Conservation (phyloP, 2,329 filamentous ascomycete genomes). For the Aspergillus fischeri region DNA sequence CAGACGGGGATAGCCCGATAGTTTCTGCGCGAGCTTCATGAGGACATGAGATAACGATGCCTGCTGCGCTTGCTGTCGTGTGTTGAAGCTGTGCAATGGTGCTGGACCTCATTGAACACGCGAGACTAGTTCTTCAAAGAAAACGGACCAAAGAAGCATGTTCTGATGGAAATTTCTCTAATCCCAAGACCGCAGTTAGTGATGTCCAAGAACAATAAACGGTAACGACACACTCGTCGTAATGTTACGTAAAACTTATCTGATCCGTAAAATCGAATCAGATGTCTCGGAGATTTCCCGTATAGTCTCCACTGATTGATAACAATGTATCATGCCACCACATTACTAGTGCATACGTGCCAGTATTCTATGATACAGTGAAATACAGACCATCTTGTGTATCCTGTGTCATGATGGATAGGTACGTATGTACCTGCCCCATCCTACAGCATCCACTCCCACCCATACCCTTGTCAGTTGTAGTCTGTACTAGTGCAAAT, state of each 20-base stretch:
- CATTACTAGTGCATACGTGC: not conserved
- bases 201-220: not conserved
- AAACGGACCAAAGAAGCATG: not conserved
- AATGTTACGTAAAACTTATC: conserved; percentile 12
- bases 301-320: not conserved
- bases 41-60: conserved; percentile 2
- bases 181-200: not conserved
- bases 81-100: not conserved
- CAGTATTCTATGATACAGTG: too few relatives aligned
- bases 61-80: conserved; percentile 3
- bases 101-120: not conserved
- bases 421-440: too few relatives aligned
- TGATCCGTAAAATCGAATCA: conserved; percentile 2
- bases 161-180: not conserved
- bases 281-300: not conserved
- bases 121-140: not conserved
- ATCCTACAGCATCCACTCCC: too few relatives aligned
- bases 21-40: conserved; percentile 29
- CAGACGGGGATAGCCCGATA: conserved; percentile 33
- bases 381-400: not conserved
- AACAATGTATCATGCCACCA: not conserved
- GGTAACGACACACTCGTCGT: not conserved
- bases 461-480: too few relatives aligned
- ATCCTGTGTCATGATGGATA: too few relatives aligned
- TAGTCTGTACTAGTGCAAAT: too few relatives aligned